These are phyloP conservation scores for Pythium oligandrum DNA, from an alignment of 352 stramenopile species.

Conservation along the genomic window DNA sequence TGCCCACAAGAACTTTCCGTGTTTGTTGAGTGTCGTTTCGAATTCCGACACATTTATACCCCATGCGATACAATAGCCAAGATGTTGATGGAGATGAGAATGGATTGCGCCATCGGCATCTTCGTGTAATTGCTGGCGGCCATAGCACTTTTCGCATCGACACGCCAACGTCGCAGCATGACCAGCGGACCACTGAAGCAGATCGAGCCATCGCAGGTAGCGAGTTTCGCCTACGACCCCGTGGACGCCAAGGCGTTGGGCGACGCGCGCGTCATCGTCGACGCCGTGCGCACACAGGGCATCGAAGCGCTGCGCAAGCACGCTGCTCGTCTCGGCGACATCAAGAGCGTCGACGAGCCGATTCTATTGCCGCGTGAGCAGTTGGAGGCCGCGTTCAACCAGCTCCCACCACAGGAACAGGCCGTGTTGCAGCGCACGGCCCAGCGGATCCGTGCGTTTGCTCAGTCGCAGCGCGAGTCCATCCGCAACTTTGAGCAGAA, in stretches of 20 bases:
- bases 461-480: conserved; percentile 88
- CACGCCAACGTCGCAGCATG: conserved; percentile 15
- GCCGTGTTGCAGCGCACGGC: conserved; percentile 86
- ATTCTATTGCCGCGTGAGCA: conserved; percentile 54
- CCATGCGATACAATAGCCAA: too few relatives aligned
- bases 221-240: conserved; percentile 76
- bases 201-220: conserved; percentile 61
- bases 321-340: conserved; percentile 62
- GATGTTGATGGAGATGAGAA: too few relatives aligned
- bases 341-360: conserved; percentile 29
- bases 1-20: not conserved
- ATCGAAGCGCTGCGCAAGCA: conserved; percentile 44
- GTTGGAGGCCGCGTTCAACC: conserved; percentile 84
- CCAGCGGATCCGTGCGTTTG: conserved; percentile 90
- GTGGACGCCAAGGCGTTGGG: conserved; percentile 58
- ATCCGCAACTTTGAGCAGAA: conserved; percentile 91
- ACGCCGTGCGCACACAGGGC: conserved; percentile 53
- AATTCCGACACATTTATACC: too few relatives aligned
- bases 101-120: conserved; percentile 6
- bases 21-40: too few relatives aligned
- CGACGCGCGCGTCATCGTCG: conserved; percentile 63
- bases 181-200: conserved; percentile 46
- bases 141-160: not conserved
- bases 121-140: not conserved
- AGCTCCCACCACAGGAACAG: conserved; percentile 64